Percentiles rank a stretch among this genome's conserved stretches.
These are phyloP conservation scores for Neonectria hederae DNA, from an alignment of 2,329 filamentous ascomycete genomes.

Conservation along the genomic window DNA sequence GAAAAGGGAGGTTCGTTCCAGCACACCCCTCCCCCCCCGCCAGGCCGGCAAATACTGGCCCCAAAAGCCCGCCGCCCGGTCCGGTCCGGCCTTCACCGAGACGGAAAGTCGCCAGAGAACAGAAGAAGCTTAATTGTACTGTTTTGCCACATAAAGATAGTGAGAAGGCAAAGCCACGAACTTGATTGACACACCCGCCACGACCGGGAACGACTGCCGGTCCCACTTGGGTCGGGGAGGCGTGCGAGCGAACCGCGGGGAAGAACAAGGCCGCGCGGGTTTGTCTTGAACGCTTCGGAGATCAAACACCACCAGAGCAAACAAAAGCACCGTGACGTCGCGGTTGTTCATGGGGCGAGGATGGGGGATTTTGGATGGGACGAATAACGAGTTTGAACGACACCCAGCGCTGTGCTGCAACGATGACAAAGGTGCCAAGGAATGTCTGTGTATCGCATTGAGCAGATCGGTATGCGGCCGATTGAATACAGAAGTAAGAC, in stretches of 20 bases:
- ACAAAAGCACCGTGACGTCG: conserved; percentile 9
- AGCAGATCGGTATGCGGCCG: too few relatives aligned
- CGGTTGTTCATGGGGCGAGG: not conserved
- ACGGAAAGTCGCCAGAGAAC: conserved; percentile 1
- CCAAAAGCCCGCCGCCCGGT: conserved; percentile 8
- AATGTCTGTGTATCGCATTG: not conserved
- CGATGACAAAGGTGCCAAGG: not conserved
- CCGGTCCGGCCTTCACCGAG: conserved; percentile 24
- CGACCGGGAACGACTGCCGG: conserved; percentile 40
- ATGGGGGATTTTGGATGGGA: not conserved
- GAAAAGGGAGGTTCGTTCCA: not conserved
- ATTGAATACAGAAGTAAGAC: too few relatives aligned
- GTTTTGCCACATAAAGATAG: too few relatives aligned
- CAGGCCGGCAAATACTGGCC: conserved; percentile 1
- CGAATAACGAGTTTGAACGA: not conserved
- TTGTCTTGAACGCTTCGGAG: conserved; percentile 10
- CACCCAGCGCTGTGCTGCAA: not conserved
- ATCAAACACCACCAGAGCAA: conserved; percentile 18
- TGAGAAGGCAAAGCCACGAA: too few relatives aligned
- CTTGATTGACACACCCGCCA: conserved; percentile 26
- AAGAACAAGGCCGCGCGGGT: conserved; percentile 5
- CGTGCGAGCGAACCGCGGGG: conserved; percentile 10
- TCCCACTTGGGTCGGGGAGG: conserved; percentile 23
- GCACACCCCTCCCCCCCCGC: not conserved
- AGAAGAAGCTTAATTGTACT: conserved; percentile 1